A percentile compares a stretch with the other conserved stretches of the same genome.
These are phyloP conservation scores for Elaeis guineensis DNA, from an alignment of 176 grass and related monocot genomes.

Conservation along the genomic window DNA sequence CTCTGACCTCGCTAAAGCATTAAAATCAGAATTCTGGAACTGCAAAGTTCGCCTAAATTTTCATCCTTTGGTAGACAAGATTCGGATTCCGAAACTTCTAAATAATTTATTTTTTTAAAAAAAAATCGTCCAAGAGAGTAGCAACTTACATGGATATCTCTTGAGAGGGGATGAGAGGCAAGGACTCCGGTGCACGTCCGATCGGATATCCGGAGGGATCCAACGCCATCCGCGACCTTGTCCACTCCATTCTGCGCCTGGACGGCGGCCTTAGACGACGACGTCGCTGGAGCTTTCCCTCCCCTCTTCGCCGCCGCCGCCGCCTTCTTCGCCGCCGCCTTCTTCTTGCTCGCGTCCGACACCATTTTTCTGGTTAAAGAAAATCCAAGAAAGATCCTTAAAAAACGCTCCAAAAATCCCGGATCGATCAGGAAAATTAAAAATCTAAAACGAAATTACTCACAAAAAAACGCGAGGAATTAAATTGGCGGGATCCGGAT, in stretches of 20 bases:
- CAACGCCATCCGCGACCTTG: conserved; percentile 39
- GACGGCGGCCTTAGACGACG: conserved; percentile 26
- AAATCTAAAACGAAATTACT: no score
- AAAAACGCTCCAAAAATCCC: no score
- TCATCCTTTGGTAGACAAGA: no score
- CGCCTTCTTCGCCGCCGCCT: conserved; percentile 82
- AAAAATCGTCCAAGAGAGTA: neutral
- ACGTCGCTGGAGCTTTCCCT: conserved; percentile 40
- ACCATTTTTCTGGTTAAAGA: conserved; percentile 50
- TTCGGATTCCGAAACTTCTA: no score
- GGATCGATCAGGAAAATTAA: no score
- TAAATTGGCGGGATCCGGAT: no score
- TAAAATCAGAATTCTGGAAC: no score
- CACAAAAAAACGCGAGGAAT: no score
- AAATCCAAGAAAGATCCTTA: no score
- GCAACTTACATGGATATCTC: conserved; percentile 71
- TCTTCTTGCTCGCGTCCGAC: conserved; percentile 96
- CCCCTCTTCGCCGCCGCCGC: conserved; percentile 86
- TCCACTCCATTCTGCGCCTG: conserved; percentile 12
- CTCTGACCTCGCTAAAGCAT: no score
- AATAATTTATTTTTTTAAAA: no score
- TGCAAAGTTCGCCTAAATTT: no score
- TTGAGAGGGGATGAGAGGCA: conserved; percentile 77
- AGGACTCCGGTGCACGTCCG: conserved; percentile 87
- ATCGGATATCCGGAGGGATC: conserved; percentile 51